Evolutionary conservation across 2,329 filamentous ascomycete genomes (phyloP).

Genomic region (Penicillium sp.): DNA sequence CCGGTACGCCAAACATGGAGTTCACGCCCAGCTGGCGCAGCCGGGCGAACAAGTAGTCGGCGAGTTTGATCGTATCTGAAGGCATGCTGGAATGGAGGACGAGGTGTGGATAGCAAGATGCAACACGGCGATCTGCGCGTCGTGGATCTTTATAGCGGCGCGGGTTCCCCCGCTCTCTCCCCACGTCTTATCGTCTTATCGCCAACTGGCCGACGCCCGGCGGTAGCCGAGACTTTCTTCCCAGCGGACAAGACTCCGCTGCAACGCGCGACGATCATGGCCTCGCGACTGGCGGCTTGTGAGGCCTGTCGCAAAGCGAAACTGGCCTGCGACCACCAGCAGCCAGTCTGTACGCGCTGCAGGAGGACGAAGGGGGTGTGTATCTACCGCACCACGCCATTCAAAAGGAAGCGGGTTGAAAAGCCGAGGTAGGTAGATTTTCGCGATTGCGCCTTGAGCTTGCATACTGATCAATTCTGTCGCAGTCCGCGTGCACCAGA

Average conservation of each 20-base stretch:
- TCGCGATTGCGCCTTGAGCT: background rate
- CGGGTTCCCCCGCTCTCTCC: slow-evolving; percentile 8
- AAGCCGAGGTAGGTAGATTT: slow-evolving; percentile 17
- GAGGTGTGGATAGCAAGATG: slow-evolving; percentile 1
- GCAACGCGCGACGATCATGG: slow-evolving; percentile 16
- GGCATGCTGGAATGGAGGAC: background rate
- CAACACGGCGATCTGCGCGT: background rate
- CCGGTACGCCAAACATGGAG: slow-evolving; percentile 67
- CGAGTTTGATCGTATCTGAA: slow-evolving; percentile 28
- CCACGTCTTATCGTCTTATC: slow-evolving; percentile 19
- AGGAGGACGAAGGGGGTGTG: slow-evolving; percentile 19
- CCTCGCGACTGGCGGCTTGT: slow-evolving; percentile 24
- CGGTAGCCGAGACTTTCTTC: slow-evolving; percentile 17
- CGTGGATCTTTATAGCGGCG: slow-evolving; percentile 3
- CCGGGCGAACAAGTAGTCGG: slow-evolving; percentile 61
- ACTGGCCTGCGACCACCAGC: slow-evolving; percentile 24
- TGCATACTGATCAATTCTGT: slow-evolving; percentile 1
- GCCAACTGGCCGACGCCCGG: slow-evolving; percentile 18
- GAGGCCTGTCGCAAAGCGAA: slow-evolving; percentile 27
- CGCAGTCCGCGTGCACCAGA: slow-evolving; percentile 18
- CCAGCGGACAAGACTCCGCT: slow-evolving; percentile 12
- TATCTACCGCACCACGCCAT: slow-evolving; percentile 28
- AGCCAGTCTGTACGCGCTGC: slow-evolving; percentile 24
- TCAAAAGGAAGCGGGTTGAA: slow-evolving; percentile 23
- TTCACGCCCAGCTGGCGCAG: slow-evolving; percentile 62